Evolutionary conservation across 805 yeast genomes (phyloP).

Genomic region (Citeromyces nyonsensis): DNA sequence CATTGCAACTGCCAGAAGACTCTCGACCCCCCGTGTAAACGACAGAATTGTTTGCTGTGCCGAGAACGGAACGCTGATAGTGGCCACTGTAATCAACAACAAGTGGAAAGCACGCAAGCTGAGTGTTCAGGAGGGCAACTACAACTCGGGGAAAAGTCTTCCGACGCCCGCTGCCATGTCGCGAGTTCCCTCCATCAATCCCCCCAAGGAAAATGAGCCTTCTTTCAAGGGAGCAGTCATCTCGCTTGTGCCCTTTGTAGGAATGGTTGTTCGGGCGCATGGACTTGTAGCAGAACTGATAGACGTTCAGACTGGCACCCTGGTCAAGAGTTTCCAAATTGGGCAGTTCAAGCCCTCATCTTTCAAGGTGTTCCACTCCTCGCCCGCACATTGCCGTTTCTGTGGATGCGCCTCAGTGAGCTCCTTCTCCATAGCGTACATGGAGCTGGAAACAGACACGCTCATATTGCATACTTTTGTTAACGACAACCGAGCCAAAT

Average conservation of each 20-base stretch:
- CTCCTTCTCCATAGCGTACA: constrained; percentile 59
- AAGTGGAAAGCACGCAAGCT: constrained; percentile 47
- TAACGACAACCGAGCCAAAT: constrained; percentile 61
- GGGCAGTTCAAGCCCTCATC: constrained; percentile 46
- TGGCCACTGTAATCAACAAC: constrained; percentile 51
- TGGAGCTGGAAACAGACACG: constrained; percentile 36
- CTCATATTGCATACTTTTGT: constrained; percentile 61
- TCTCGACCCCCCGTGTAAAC: constrained; percentile 59
- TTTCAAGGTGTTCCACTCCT: constrained; percentile 62
- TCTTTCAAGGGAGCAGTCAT: constrained; percentile 16
- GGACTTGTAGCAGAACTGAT: constrained; percentile 45
- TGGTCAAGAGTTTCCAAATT: constrained; percentile 44
- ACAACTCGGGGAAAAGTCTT: constrained; percentile 23
- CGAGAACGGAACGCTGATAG: constrained; percentile 31
- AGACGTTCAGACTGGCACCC: constrained; percentile 67
- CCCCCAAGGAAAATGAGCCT: background rate
- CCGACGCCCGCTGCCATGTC: constrained; percentile 21
- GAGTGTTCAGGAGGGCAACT: constrained; percentile 25
- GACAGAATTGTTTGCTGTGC: constrained; percentile 51
- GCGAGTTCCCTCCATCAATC: constrained; percentile 9
- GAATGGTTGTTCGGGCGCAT: constrained; percentile 52
- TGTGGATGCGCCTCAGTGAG: constrained; percentile 81
- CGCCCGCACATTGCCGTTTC: constrained; percentile 78
- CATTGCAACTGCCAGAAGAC: constrained; percentile 34
- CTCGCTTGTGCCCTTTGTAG: constrained; percentile 52